Conservation (phyloP, 352 stramenopile species). For the Phytophthora fragariaefolia region DNA sequence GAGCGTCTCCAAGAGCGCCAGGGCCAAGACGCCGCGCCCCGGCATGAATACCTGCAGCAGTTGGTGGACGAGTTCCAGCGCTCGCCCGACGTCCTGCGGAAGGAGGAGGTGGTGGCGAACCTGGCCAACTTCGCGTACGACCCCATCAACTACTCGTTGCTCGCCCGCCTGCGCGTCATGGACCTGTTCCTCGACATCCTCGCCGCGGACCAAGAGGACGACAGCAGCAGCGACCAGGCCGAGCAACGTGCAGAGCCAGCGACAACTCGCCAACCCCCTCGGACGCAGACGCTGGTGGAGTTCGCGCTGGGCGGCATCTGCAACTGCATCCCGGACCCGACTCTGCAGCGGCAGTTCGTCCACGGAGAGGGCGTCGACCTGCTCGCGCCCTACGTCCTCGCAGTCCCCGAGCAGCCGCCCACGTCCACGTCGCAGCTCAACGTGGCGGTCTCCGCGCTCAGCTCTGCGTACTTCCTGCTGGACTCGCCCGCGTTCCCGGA, state of each 20-base stretch:
- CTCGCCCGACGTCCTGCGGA: slow-evolving; percentile 59
- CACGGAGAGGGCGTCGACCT: slow-evolving; percentile 52
- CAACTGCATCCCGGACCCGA: slow-evolving; percentile 74
- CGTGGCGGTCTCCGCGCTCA: slow-evolving; percentile 57
- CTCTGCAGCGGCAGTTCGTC: slow-evolving; percentile 65
- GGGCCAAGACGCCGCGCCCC: slow-evolving; percentile 67
- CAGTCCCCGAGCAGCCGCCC: slow-evolving; percentile 13
- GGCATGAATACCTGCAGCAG: slow-evolving; percentile 81
- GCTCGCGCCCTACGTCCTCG: slow-evolving; percentile 52
- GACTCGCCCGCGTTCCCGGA: slow-evolving; percentile 57
- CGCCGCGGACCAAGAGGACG: slow-evolving; percentile 47
- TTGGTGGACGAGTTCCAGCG: slow-evolving; percentile 80
- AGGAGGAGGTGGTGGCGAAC: slow-evolving; percentile 81
- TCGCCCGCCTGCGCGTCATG: slow-evolving; percentile 66
- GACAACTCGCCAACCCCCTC: slow-evolving; percentile 4
- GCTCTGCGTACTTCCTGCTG: slow-evolving; percentile 71
- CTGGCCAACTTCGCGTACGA: slow-evolving; percentile 89
- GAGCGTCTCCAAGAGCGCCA: slow-evolving; percentile 66
- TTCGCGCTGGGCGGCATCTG: slow-evolving; percentile 79
- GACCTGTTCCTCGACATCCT: slow-evolving; percentile 84
- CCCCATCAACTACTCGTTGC: slow-evolving; percentile 78
- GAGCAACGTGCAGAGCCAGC: slow-evolving; percentile 16
- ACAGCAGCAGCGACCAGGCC: not conserved
- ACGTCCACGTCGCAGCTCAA: slow-evolving; percentile 41
- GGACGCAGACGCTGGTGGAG: slow-evolving; percentile 55